Percentiles rank a stretch among this genome's conserved stretches.
Evolutionary conservation across 129 eudicot genomes (phyloP).

Genomic region (Logfia minima): DNA sequence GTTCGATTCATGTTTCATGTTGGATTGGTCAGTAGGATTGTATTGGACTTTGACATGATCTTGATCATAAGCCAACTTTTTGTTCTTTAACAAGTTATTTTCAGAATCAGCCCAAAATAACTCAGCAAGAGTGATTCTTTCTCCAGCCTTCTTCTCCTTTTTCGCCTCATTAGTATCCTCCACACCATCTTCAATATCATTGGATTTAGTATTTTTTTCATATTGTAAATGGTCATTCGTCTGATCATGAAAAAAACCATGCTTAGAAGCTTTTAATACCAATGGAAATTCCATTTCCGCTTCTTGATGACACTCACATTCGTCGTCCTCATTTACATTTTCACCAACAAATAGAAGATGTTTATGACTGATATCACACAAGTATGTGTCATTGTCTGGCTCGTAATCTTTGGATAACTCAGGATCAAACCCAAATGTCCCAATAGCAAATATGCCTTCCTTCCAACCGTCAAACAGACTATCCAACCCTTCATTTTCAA

Average conservation of each 20-base stretch:
- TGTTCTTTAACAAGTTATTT: slow-evolving; percentile 32
- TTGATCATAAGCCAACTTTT: slow-evolving; percentile 13
- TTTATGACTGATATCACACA: slow-evolving; percentile 6
- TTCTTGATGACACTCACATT: not conserved
- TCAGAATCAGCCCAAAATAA: slow-evolving; percentile 60
- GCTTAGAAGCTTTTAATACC: slow-evolving; percentile 39
- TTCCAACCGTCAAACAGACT: slow-evolving; percentile 45
- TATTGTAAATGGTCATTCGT: slow-evolving; percentile 20
- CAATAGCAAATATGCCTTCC: slow-evolving; percentile 63
- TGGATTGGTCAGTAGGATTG: slow-evolving; percentile 11
- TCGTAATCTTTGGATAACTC: slow-evolving; percentile 12
- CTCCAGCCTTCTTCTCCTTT: slow-evolving; percentile 33
- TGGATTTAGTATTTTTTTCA: not conserved
- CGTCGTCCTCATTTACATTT: not conserved
- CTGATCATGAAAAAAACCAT: slow-evolving; percentile 31
- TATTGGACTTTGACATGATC: slow-evolving; percentile 21
- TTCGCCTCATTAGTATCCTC: slow-evolving; percentile 6
- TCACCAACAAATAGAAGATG: not conserved
- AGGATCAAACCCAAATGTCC: slow-evolving; percentile 67
- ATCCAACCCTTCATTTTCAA: slow-evolving; percentile 30
- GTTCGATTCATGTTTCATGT: not conserved
- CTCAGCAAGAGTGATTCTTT: slow-evolving; percentile 77
- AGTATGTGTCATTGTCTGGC: slow-evolving; percentile 7
- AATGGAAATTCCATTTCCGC: slow-evolving; percentile 44
- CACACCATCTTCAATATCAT: slow-evolving; percentile 21